Evolutionary conservation across 2,329 filamentous ascomycete genomes (phyloP).

Genomic region (Zymoseptoria tritici): DNA sequence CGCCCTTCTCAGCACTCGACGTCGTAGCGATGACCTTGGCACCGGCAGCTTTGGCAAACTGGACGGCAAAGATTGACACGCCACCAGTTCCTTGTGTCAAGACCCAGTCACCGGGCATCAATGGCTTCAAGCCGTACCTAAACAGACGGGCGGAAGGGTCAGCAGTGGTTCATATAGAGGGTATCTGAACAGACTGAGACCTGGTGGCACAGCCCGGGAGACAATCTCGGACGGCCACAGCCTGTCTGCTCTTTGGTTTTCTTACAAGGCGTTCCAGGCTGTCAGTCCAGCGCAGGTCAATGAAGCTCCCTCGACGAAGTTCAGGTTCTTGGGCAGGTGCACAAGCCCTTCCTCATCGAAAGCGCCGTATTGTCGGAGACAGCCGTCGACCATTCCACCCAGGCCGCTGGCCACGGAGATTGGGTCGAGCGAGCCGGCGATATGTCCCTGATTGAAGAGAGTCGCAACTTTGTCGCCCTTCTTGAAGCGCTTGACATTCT

Average conservation of each 20-base stretch:
- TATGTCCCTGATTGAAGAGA: slow-evolving; percentile 55
- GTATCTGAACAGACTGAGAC: too few species aligned
- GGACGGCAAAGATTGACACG: slow-evolving; percentile 60
- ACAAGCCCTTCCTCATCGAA: slow-evolving; percentile 64
- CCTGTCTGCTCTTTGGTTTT: too few species aligned
- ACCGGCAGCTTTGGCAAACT: slow-evolving; percentile 47
- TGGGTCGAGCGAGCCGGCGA: slow-evolving; percentile 41
- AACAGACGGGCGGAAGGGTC: too few species aligned
- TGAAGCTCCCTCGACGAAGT: slow-evolving; percentile 40
- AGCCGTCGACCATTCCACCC: slow-evolving; percentile 61
- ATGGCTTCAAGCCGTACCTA: slow-evolving; percentile 35
- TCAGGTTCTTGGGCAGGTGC: slow-evolving; percentile 50
- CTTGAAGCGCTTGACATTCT: slow-evolving; percentile 50
- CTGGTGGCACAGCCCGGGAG: too few species aligned
- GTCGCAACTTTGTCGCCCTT: slow-evolving; percentile 53
- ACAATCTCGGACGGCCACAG: too few species aligned
- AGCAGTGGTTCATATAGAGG: too few species aligned
- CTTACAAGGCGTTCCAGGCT: slow-evolving; percentile 47
- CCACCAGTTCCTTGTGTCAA: slow-evolving; percentile 66
- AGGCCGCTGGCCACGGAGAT: slow-evolving; percentile 48
- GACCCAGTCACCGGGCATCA: slow-evolving; percentile 41
- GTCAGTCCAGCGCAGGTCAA: slow-evolving; percentile 41
- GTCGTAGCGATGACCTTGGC: slow-evolving; percentile 54
- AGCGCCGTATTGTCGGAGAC: slow-evolving; percentile 58
- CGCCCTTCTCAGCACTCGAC: slow-evolving; percentile 43